phyloP scores from a whole-genome alignment of 2,329 filamentous ascomycete species.

The Berkeleyomyces rouxiae region DNA sequence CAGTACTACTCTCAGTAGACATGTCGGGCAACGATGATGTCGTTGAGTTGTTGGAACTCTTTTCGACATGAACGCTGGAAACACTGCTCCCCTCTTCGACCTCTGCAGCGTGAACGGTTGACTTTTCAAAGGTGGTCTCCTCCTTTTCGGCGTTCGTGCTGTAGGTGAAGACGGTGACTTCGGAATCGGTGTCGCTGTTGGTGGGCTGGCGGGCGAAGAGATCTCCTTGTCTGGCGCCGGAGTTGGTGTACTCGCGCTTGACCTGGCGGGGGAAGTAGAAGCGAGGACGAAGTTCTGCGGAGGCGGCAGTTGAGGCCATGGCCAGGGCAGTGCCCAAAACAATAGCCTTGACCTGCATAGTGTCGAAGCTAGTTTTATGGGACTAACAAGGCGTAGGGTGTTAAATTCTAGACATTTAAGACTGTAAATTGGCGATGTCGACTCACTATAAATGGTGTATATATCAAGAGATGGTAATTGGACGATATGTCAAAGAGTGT shows the following conservation, averaged over 20 bases:
- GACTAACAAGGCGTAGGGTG: background rate
- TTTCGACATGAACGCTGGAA: background rate
- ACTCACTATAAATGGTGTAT: too few species aligned
- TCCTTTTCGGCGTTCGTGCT: background rate
- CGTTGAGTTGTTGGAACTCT: background rate
- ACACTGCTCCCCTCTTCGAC: background rate
- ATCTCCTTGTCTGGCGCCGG: slow-evolving; percentile 22
- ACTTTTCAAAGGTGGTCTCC: slow-evolving; percentile 4
- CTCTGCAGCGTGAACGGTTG: background rate
- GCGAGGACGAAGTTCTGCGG: slow-evolving; percentile 30
- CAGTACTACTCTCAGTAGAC: background rate
- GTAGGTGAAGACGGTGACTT: background rate
- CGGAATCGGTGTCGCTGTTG: background rate
- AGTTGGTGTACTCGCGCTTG: slow-evolving; percentile 33
- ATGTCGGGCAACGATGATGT: background rate
- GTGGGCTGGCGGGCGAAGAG: slow-evolving; percentile 16
- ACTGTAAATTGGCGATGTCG: too few species aligned
- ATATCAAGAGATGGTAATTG: too few species aligned
- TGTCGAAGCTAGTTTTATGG: slow-evolving; percentile 15
- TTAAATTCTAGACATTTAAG: background rate
- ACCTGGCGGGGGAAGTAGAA: slow-evolving; percentile 43
- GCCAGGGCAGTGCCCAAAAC: slow-evolving; percentile 31
- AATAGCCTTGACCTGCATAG: slow-evolving; percentile 33
- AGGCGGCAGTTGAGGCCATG: slow-evolving; percentile 29
- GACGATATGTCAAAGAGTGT: too few species aligned